Evolutionary conservation across 306 rosid species (phyloP).

Genomic region (Potentilla sterilis): DNA sequence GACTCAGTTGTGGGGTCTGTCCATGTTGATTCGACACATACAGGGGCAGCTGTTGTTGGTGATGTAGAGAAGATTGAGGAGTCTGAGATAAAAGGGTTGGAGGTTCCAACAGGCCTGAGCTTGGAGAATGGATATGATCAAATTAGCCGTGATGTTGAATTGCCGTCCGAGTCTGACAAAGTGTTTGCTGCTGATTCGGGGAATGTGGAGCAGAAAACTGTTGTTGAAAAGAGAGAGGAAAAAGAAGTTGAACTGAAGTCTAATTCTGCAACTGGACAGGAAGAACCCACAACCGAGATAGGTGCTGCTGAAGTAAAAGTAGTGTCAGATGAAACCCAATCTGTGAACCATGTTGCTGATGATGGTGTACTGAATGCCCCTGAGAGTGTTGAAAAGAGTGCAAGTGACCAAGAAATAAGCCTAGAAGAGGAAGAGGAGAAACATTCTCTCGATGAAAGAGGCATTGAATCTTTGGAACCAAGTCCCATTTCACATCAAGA

Average conservation of each 20-base stretch:
- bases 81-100: background rate
- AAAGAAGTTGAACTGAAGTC: slow-evolving; percentile 24
- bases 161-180: slow-evolving; percentile 23
- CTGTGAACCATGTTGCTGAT: slow-evolving; percentile 13
- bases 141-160: slow-evolving; percentile 21
- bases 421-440: slow-evolving; percentile 38
- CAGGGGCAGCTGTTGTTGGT: slow-evolving; percentile 8
- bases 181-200: slow-evolving; percentile 30
- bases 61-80: slow-evolving; percentile 10
- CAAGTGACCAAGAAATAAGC: slow-evolving; percentile 25
- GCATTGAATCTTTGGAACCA: background rate
- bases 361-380: slow-evolving; percentile 15
- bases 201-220: slow-evolving; percentile 21
- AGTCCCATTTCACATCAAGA: slow-evolving; percentile 11
- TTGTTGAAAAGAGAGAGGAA: slow-evolving; percentile 15
- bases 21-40: background rate
- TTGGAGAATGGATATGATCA: background rate
- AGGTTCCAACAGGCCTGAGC: background rate
- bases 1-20: slow-evolving; percentile 3
- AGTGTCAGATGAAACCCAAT: slow-evolving; percentile 9
- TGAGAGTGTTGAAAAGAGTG: slow-evolving; percentile 26
- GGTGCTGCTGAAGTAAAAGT: slow-evolving; percentile 17
- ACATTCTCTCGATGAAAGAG: slow-evolving; percentile 33
- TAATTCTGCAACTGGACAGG: slow-evolving; percentile 18
- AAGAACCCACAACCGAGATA: slow-evolving; percentile 2